Evolutionary conservation across 352 stramenopile genomes (phyloP), one percentile per base, ranked within the genome.

Genomic region (Globisporangium ultimum): DNA sequence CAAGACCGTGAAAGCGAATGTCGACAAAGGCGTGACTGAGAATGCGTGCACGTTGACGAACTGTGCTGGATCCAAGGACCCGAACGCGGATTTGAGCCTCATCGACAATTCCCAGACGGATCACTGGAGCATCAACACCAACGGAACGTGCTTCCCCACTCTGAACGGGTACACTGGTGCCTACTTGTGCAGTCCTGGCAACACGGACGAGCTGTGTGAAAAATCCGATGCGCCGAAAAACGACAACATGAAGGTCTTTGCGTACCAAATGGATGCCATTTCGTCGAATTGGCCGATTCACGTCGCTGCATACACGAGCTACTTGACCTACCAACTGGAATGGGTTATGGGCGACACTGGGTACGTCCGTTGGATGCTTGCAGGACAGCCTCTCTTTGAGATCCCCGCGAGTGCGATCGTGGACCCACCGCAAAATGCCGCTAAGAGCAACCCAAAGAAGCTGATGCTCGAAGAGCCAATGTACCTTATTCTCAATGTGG

Each of bases 401-500:
- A 84, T 97, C 20, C 63, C 78, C 8, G 76, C 80, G 3, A 43
- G 68, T 14, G 69, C 66, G 20, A 66, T 96, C 18, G 66, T 32
- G 2, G 18, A 68, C 36, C 60, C 70, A 6, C 68, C 70, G 4
- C 73, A 83, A 51, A 71, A 78, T 41, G 32, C 13, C 20, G 40
- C 20, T 1, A 58, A 63, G 50, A 73, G 28, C 63, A 82, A 34
- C 85, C 78, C 60, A 64, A 66, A 62, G 70, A 92, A 68, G 73
- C 90, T 78, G 64, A 97, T 98, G 70, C 78, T 95, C n/a, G 84
- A 93, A 57, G 93, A 98, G 67, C 93, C 90, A 0, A 89, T 82
- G 40, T 97, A 97, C 64, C 61, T 97, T 28, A 97, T 98, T 58
- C 79, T 97, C 49, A 98, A 98, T 63, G 93, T 90, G 10, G 93